A percentile compares a stretch with the other conserved stretches of the same genome.
These are phyloP conservation scores for Trichoderma sp. DNA, from an alignment of 2,329 filamentous ascomycete species.

Conservation along the genomic window DNA sequence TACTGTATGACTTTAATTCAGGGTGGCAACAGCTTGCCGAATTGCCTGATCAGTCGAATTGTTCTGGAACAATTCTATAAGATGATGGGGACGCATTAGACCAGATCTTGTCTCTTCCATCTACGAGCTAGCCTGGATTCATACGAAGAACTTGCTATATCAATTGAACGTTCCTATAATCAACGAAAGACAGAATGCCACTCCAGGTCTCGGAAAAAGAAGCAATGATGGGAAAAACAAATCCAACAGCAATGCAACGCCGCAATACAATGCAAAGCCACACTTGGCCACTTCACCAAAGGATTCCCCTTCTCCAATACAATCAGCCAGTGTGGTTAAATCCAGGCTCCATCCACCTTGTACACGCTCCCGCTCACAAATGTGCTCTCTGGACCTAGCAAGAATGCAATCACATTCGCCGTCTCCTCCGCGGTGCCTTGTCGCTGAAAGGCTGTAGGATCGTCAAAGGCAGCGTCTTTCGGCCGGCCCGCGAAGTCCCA, in stretches of 20 bases:
- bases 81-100: background rate
- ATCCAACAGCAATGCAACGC: conserved; percentile 3
- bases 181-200: background rate
- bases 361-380: conserved; percentile 53
- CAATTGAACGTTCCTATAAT: background rate
- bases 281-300: background rate
- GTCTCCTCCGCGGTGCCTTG: conserved; percentile 54
- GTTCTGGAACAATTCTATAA: background rate
- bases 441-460: conserved; percentile 48
- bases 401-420: conserved; percentile 51
- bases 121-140: background rate
- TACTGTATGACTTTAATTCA: background rate
- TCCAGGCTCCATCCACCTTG: conserved; percentile 50
- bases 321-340: conserved; percentile 32
- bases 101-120: background rate
- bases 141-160: background rate
- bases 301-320: background rate
- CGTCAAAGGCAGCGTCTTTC: conserved; percentile 47
- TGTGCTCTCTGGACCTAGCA: conserved; percentile 52
- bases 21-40: background rate
- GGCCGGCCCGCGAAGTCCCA: conserved; percentile 42
- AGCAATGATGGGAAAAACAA: background rate
- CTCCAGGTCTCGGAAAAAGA: background rate
- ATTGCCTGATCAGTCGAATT: background rate
- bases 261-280: conserved; percentile 21